Conservation (phyloP, 441 rosid species). For the Metrosideros polymorpha region DNA sequence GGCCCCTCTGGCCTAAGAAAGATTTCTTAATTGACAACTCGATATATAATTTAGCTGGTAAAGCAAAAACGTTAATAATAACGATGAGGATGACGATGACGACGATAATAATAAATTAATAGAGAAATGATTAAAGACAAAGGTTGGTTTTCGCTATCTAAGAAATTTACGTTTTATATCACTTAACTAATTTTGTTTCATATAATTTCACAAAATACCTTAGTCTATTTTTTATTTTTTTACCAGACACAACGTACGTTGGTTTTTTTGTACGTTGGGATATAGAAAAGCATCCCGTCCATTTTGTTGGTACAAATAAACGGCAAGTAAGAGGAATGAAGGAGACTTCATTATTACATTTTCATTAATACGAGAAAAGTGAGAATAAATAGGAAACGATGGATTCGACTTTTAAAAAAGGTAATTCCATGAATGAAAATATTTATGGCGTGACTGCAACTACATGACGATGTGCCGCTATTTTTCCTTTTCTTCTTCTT, state of each 20-base stretch:
- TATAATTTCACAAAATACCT: not conserved
- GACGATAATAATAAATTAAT: not conserved
- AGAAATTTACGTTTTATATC: not conserved
- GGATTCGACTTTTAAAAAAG: not conserved
- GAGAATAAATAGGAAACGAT: not conserved
- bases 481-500: not conserved
- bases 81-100: rapidly evolving
- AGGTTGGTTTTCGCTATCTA: not conserved
- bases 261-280: too few species aligned
- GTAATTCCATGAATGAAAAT: not conserved
- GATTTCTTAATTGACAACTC: not conserved
- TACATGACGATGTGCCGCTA: not conserved
- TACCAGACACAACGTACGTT: not conserved
- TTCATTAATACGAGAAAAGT: not conserved
- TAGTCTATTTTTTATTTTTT: not conserved
- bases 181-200: not conserved
- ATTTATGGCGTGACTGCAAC: not conserved
- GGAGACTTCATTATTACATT: not conserved
- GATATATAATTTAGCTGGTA: not conserved
- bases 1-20: not conserved
- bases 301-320: not conserved
- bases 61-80: not conserved
- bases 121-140: not conserved
- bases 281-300: not conserved
- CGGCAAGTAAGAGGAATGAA: not conserved